Evolutionary conservation across 306 rosid genomes (phyloP).

Genomic region (Neltuma alba): DNA sequence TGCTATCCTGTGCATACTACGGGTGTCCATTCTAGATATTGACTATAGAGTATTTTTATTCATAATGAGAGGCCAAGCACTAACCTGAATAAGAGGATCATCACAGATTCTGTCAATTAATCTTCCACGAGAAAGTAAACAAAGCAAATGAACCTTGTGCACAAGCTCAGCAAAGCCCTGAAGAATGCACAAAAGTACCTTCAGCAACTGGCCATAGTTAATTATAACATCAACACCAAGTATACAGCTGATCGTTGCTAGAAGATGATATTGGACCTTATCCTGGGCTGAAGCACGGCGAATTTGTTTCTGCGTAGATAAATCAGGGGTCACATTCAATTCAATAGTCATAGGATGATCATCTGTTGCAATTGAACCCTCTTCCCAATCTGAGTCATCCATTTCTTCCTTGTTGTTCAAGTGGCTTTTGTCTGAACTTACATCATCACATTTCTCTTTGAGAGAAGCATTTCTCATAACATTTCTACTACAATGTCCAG

Average conservation of each 20-base stretch:
- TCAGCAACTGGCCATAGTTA: slow-evolving; percentile 29
- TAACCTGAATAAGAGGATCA: slow-evolving; percentile 85
- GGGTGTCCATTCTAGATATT: neutral
- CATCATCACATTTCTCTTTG: slow-evolving; percentile 43
- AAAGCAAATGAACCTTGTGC: slow-evolving; percentile 91
- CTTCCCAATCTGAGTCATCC: slow-evolving; percentile 90
- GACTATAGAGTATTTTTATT: slow-evolving; percentile 19
- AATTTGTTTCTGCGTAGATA: slow-evolving; percentile 53
- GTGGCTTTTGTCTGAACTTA: slow-evolving; percentile 36
- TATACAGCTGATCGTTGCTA: neutral
- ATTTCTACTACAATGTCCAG: slow-evolving; percentile 45
- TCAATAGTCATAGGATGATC: slow-evolving; percentile 67
- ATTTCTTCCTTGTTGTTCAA: slow-evolving; percentile 55
- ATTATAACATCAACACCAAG: slow-evolving; percentile 39
- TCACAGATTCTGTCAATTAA: slow-evolving; percentile 79
- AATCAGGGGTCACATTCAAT: slow-evolving; percentile 59
- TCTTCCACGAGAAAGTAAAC: slow-evolving; percentile 95
- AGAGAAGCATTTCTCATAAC: slow-evolving; percentile 37
- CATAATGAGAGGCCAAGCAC: slow-evolving; percentile 18
- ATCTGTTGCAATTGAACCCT: slow-evolving; percentile 57
- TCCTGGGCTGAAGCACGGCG: slow-evolving; percentile 79
- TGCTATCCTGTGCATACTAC: neutral
- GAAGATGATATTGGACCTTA: slow-evolving; percentile 58
- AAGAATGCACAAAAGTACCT: slow-evolving; percentile 11
- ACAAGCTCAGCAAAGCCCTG: slow-evolving; percentile 86